Conservation (phyloP, 768 basidiomycete genomes). For the Pleurotus djamor region DNA sequence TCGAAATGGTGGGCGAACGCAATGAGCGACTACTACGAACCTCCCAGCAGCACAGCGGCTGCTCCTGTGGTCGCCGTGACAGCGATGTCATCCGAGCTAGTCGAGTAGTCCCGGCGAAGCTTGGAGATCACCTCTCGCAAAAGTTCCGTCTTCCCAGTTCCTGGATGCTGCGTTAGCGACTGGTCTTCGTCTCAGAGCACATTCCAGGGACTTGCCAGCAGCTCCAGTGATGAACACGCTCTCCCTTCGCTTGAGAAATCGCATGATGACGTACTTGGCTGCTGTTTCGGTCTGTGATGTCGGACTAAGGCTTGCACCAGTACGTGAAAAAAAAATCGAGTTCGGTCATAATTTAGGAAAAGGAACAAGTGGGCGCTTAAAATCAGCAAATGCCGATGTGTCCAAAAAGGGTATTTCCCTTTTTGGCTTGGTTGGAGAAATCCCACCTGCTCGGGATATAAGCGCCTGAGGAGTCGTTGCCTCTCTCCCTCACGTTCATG, state of each 20-base stretch:
- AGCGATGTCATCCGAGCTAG: constrained; percentile 57
- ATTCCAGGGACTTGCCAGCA: constrained; percentile 47
- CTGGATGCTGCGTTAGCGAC: constrained; percentile 29
- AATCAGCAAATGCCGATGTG: too few species aligned
- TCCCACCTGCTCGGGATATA: too few species aligned
- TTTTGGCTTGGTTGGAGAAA: too few species aligned
- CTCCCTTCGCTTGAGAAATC: constrained; percentile 11
- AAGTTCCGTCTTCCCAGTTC: constrained; percentile 80
- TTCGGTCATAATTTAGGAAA: too few species aligned
- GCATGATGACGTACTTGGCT: too few species aligned
- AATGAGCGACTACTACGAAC: constrained; percentile 18
- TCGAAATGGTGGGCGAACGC: constrained; percentile 16
- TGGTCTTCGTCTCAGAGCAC: constrained; percentile 14
- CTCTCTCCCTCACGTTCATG: too few species aligned
- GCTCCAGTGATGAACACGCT: constrained; percentile 82
- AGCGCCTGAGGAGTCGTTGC: too few species aligned
- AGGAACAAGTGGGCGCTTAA: too few species aligned
- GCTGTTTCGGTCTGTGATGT: too few species aligned
- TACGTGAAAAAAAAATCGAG: too few species aligned
- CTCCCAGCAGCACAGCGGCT: constrained; percentile 72
- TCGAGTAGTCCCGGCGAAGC: constrained; percentile 46
- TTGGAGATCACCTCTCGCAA: constrained; percentile 70
- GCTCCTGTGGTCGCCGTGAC: constrained; percentile 77
- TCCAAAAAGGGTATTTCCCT: too few species aligned
- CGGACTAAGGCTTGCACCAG: too few species aligned